Percentiles rank a stretch among this genome's conserved stretches.
These are phyloP conservation scores for Termitomyces sp. DNA, from an alignment of 768 basidiomycete genomes.

Conservation along the genomic window DNA sequence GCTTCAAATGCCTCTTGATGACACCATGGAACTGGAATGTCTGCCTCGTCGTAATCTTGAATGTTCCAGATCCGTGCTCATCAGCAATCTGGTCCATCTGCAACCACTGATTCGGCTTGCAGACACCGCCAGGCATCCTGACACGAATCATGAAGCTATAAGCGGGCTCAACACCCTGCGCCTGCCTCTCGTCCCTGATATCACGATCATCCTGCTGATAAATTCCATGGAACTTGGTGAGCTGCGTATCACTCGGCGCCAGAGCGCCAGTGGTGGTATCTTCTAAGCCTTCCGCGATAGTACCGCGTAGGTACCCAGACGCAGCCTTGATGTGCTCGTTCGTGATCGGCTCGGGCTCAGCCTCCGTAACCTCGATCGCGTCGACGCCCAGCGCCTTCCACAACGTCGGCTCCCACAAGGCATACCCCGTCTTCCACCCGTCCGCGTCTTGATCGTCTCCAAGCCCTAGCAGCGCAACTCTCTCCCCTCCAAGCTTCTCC, in stretches of 20 bases:
- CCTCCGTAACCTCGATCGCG: slow-evolving; percentile 78
- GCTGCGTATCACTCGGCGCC: slow-evolving; percentile 83
- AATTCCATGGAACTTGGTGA: slow-evolving; percentile 97
- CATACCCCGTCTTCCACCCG: slow-evolving; percentile 94
- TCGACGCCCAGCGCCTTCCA: slow-evolving; percentile 97
- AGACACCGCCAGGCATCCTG: slow-evolving; percentile 94
- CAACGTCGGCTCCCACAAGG: slow-evolving; percentile 85
- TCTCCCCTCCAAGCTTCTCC: slow-evolving; percentile 72
- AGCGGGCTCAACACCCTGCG: slow-evolving; percentile 90
- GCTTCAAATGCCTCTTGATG: slow-evolving; percentile 94
- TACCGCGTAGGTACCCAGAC: slow-evolving; percentile 88
- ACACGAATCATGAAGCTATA: slow-evolving; percentile 99
- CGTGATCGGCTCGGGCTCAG: slow-evolving; percentile 94
- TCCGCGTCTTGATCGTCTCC: slow-evolving; percentile 98
- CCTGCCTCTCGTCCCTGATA: slow-evolving; percentile 93
- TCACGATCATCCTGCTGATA: slow-evolving; percentile 98
- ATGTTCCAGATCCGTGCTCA: slow-evolving; percentile 87
- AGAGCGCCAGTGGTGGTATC: slow-evolving; percentile 89
- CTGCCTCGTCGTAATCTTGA: slow-evolving; percentile 96
- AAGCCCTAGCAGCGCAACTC: slow-evolving; percentile 70
- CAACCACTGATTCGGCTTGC: slow-evolving; percentile 87
- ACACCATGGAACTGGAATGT: slow-evolving; percentile 99
- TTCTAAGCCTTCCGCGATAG: slow-evolving; percentile 86
- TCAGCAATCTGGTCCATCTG: slow-evolving; percentile 96
- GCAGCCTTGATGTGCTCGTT: slow-evolving; percentile 99